Evolutionary conservation across 441 rosid species (phyloP).

Genomic region (Brassica hybrid): DNA sequence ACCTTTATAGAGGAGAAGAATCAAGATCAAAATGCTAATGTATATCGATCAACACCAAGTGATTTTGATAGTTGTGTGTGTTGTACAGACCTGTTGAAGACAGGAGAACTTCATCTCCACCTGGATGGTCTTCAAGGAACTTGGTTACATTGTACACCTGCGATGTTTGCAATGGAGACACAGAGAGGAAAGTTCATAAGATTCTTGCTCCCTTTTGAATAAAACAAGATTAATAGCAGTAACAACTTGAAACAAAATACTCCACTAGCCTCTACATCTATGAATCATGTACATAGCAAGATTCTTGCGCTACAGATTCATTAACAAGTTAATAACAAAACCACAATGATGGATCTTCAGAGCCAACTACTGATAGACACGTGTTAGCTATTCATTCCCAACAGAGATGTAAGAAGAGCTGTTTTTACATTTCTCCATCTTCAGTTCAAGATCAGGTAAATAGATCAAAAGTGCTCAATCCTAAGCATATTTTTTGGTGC

Average conservation of each 20-base stretch:
- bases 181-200: background rate
- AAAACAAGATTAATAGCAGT: background rate
- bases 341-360: background rate
- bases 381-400: slow-evolving; percentile 14
- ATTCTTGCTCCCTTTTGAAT: slow-evolving; percentile 1
- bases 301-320: background rate
- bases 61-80: background rate
- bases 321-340: background rate
- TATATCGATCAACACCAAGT: background rate
- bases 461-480: slow-evolving; percentile 25
- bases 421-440: slow-evolving; percentile 10
- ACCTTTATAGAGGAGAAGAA: slow-evolving; percentile 39
- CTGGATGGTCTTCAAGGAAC: slow-evolving; percentile 71
- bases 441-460: background rate
- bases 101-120: slow-evolving; percentile 69
- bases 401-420: slow-evolving; percentile 17
- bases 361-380: background rate
- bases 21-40: background rate
- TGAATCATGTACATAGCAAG: too few species aligned
- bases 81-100: slow-evolving; percentile 57
- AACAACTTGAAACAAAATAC: background rate
- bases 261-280: background rate
- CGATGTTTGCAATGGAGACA: slow-evolving; percentile 14
- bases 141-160: slow-evolving; percentile 70
- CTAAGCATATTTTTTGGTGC: background rate